phyloP scores from a whole-genome alignment of 208 protist species.

The Endotrypanum monterogeii region DNA sequence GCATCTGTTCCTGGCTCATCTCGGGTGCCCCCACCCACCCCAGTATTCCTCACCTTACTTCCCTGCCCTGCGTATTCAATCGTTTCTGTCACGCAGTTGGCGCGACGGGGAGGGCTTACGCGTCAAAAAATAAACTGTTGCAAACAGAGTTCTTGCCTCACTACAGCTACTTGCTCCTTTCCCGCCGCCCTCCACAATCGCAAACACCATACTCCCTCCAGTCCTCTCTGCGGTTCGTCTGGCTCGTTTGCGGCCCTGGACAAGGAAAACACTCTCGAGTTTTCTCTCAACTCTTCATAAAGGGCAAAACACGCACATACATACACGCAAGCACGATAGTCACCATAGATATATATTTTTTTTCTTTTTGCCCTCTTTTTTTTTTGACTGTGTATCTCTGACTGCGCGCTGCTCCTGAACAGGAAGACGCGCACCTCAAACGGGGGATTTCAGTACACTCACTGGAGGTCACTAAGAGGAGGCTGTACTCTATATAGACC shows the following conservation, averaged over 20 bases:
- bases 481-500: background rate
- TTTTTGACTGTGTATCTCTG: background rate
- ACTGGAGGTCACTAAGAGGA: background rate
- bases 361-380: background rate
- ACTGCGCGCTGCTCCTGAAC: background rate
- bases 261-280: background rate
- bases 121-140: background rate
- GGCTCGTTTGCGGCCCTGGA: background rate
- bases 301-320: background rate
- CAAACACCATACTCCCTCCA: background rate
- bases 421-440: background rate
- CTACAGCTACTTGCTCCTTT: background rate
- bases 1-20: background rate
- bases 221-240: background rate
- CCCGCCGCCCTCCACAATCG: background rate
- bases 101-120: background rate
- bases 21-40: background rate
- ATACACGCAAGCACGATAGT: background rate
- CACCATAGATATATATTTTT: conserved; percentile 1
- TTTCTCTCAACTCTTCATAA: background rate
- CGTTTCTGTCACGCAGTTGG: background rate
- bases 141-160: background rate
- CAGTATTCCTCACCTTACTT: background rate
- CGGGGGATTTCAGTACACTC: background rate
- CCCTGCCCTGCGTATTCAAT: background rate